Base-by-base conservation (phyloP, 1,139 yeast species). In the Yamadazyma atlantica region DNA sequence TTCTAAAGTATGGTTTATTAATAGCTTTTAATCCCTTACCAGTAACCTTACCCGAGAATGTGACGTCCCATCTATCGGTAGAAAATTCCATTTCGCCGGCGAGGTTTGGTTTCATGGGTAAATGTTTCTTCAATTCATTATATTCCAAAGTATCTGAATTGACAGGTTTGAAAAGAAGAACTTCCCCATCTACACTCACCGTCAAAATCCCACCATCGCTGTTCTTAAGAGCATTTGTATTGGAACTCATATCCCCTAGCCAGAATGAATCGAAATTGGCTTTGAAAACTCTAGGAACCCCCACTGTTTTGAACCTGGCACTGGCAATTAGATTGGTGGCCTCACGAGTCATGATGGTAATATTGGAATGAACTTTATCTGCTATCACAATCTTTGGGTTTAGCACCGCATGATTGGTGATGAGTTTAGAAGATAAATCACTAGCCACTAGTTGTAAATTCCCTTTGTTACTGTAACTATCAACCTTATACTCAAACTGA, bases 101-200 rank as follows among this genome's bases (percentile, higher is more conserved):
- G 4, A 19, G 23, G 29, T 35, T 31, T 9, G 28, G 32, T 25
- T 29, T 31, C 16, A 36, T 29, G 3, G 39, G 38, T 12, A 44
- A 32, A n/a, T 28, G 31, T 3, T 31, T 22, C 12, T 34, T 27
- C 12, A 62, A 35, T 0, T 43, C 39, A 1, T 32, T 32, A 28
- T 49, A 37, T 32, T 51, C 61, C 3, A 36, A 36, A 11, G 44
- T 46, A 17, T 47, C 38, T 1, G 45, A 36, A 1, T 37, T 16
- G 3, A 55, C 42, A 3, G 53, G 45, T 28, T 64, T 48, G 6
- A 67, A 39, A 5, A 52, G 38, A 4, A 64, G 57, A 4, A 78
- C 49, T 38, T 77, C 80, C 1, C 85, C 85, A 48, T 69, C 71
- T 4, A 78, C 62, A 0, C 80, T 71, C 13, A 64, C 74, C 37